Base-by-base conservation (phyloP, 768 basidiomycete species). In the Harrya chromipes region DNA sequence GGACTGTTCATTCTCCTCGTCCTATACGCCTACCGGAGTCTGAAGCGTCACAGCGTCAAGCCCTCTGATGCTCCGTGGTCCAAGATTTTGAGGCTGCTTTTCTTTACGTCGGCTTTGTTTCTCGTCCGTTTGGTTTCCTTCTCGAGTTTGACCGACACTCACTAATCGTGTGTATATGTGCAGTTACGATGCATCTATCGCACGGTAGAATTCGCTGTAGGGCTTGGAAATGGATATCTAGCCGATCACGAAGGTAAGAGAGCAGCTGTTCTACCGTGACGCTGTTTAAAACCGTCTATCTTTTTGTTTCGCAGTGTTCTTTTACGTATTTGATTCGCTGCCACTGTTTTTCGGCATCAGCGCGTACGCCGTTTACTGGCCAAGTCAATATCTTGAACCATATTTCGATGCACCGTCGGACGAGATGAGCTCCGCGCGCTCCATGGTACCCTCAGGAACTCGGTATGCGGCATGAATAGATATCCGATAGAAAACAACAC, bases 111-210 rank as follows among this genome's bases (percentile, higher is more conserved):
- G 0, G 35, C 49, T 2, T 54, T 54, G 11, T 62, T 67, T 43
- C 42, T 69, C 8, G 69, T 69, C 2, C 17, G 65, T 54, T 29
- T 17, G 5, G 29, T 16, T 39, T 20, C 19, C 23, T 31, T 19
- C 20, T 54, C 4, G 6, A 33, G 33, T 33, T 31, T 33, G 33
- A 14, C 14, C 14, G 6, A 29, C 9, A 11, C 21, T 9, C 11
- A 35, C 33, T 23, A 3, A 20, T 44, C 3, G 0, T n/a, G 24
- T 16, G 16, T 4, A 5, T 11, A 26, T 17, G 31, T 20, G 8
- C 24, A 66, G 66, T 17, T 69, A 19, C 65, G 67, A 17, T 61
- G 61, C 33, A 38, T 64, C 20, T 69, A 69, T 45, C 69, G 68
- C 12, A 57, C 63, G 19, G 44, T 59, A 3, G 65, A 67, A 45